Evolutionary conservation across 1,139 yeast species (phyloP).

Genomic region (Entelexis paramagnoliae): DNA sequence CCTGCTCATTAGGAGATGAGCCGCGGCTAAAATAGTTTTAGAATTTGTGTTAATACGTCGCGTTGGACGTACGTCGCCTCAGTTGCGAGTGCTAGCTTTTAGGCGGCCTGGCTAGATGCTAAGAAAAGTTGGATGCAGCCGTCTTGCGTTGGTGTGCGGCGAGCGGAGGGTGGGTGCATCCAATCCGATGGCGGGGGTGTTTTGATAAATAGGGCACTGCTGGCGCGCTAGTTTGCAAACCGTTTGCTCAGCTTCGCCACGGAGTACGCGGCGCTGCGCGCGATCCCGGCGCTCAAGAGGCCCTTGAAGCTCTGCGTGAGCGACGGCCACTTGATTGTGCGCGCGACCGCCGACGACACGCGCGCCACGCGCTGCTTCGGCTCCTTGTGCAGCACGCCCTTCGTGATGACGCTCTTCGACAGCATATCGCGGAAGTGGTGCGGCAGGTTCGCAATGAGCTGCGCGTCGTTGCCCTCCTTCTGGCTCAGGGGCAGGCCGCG

Average conservation of each 20-base stretch:
- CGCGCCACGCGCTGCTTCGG: conserved; percentile 30
- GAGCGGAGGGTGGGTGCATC: no score
- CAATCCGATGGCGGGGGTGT: no score
- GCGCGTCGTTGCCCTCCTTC: conserved; percentile 30
- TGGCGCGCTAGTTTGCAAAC: conserved; percentile 12
- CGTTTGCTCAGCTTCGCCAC: conserved; percentile 49
- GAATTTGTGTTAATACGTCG: neutral
- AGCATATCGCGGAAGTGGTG: conserved; percentile 10
- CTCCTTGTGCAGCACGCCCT: conserved; percentile 1
- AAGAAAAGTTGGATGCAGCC: no score
- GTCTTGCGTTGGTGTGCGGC: no score
- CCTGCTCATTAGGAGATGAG: conserved; percentile 63
- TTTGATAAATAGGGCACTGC: no score
- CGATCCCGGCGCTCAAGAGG: conserved; percentile 70
- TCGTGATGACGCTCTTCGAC: neutral
- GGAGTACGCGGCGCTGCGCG: conserved; percentile 65
- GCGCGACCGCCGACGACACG: conserved; percentile 40
- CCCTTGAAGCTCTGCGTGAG: conserved; percentile 73
- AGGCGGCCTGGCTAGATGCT: neutral
- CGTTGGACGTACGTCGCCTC: neutral
- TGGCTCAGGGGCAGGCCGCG: conserved; percentile 29
- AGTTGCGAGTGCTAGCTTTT: neutral
- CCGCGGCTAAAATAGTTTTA: no score
- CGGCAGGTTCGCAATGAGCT: conserved; percentile 29
- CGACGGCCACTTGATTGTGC: conserved; percentile 61